Evolutionary conservation across 495 filamentous ascomycete species (phyloP), one percentile per base, ranked within the genome.

Genomic region (Elasticomyces elasticus): DNA sequence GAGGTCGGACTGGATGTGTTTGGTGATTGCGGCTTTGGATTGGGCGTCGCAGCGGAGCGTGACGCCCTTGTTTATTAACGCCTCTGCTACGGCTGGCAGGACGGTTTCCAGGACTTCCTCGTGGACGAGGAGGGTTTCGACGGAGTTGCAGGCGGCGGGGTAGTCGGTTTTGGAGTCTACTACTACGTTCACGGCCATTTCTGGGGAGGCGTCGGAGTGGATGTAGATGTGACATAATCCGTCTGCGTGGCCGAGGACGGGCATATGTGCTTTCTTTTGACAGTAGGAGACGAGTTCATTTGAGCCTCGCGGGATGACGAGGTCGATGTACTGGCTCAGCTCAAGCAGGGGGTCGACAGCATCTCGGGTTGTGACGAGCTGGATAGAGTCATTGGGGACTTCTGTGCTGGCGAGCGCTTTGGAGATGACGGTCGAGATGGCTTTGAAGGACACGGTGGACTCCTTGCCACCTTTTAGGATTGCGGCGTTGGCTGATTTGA

Each of bases 381-480:
- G 92, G 45, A 99, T 84, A 42, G 89, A 86, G 26, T 75, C 79
- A 54, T 87, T 84, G 20, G 94, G 89, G 20, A 99, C 90, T 7
- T 74, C 68, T n/a, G 87, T 91, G 20, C 67, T 70, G 23, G 76
- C 76, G 12, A 99, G 78, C 22, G 90, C 89, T 27, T 79, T 64
- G 2, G 89, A 92, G 55, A 99, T 91, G 54, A 85, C 83, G 27
- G 76, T 77, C 10, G 92, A 85, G 60, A 99, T 97, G 42, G 89
- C 84, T 49, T 85, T 72, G 60, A 99, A 97, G 9, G 89, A 94
- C 63, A 92, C 84, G 20, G 83, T 89, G 2, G 92, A 95, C 69
- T 99, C 92, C 67, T 95, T 95, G 48, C 92, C 92, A 60, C 88
- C 83, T 78, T 99, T 99, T 43, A 99, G 72, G 55, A 99, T 97